Base-by-base conservation (phyloP, 1,284 basidiomycete species). In the Ganoderma sinense region DNA sequence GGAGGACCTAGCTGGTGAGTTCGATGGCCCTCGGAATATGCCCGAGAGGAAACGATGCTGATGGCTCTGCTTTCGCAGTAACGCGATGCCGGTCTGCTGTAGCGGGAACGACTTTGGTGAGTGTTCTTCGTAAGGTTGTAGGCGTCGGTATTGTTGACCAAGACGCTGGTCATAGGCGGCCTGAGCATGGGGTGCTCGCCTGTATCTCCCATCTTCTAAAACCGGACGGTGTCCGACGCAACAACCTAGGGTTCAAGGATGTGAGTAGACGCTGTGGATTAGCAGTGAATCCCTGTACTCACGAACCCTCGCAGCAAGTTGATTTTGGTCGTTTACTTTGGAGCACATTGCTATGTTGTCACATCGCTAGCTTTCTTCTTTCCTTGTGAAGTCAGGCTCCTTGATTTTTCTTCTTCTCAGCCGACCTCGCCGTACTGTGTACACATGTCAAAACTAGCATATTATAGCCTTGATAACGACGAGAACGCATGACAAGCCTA, bases 1-100 rank as follows among this genome's bases (percentile, higher is more conserved):
- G 74, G 75, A 41, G 69, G 71, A 45, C 65, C 55, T 20, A 67
- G 62, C 58, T 79, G 79, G 74, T 77, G 41, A n/a, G 74, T 40
- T 29, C 29, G 16, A 0, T 16, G 14, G 13, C 5, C 13, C 13
- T 60, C 4, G n/a, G 7, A 13, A 60, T 26, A 5, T 39, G 20
- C 23, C 2, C 16, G 56, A 39, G 56, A 59, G 5, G 53, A 55
- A 26, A 29, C 7, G n/a, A 39, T 16, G 43, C 43, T 63, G 43
- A 63, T 8, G 31, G 5, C 2, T 29, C 13, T 16, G 20, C 7
- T 5, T 8, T 33, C 4, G n/a, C 39, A 71, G 70, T 65, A 39
- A 45, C 7, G 62, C 64, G 4, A 41, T 39, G 59, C 73, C 73
- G 39, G 65, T 74, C 5, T 74, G 73, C 69, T 74, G 73, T 40